phyloP scores from a whole-genome alignment of 768 basidiomycete species.

The Phaeotremella fagi region DNA sequence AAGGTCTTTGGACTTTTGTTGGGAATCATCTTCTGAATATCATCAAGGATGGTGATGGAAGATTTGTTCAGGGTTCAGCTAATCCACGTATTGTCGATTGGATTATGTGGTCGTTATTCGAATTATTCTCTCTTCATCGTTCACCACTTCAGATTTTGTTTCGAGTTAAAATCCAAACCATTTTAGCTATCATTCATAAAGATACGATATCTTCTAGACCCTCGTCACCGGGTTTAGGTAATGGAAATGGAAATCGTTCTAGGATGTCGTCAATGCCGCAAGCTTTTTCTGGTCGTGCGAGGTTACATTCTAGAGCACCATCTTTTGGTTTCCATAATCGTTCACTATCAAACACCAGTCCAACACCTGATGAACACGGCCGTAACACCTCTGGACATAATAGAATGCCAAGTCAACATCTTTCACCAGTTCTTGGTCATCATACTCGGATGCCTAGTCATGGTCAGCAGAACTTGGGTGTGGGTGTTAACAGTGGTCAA shows the following conservation, averaged over 20 bases:
- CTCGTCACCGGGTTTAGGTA: constrained; percentile 15
- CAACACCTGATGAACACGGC: not conserved
- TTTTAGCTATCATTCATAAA: constrained; percentile 6
- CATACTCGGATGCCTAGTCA: constrained; percentile 15
- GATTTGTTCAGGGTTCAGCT: not conserved
- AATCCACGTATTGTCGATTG: constrained; percentile 25
- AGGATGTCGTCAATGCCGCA: constrained; percentile 15
- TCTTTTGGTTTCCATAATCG: not conserved
- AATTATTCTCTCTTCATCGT: constrained; percentile 21
- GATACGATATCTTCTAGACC: constrained; percentile 10
- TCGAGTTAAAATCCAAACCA: constrained; percentile 16
- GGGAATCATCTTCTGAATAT: constrained; percentile 5
- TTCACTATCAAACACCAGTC: not conserved
- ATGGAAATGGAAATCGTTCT: not conserved
- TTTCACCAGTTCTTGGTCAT: constrained; percentile 2
- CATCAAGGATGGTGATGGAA: constrained; percentile 16
- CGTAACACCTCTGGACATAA: too few species aligned
- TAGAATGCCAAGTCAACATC: constrained; percentile 19
- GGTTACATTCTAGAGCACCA: constrained; percentile 6
- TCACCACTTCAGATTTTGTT: constrained; percentile 26
- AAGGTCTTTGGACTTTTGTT: constrained; percentile 31
- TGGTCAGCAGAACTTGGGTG: not conserved
- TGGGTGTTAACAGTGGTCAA: too few species aligned
- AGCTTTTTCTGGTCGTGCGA: constrained; percentile 8
- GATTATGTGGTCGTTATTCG: constrained; percentile 35